Evolutionary conservation across 768 basidiomycete genomes (phyloP), one percentile per base, ranked within the genome.

Genomic region (Xerocomellus amylosporus): DNA sequence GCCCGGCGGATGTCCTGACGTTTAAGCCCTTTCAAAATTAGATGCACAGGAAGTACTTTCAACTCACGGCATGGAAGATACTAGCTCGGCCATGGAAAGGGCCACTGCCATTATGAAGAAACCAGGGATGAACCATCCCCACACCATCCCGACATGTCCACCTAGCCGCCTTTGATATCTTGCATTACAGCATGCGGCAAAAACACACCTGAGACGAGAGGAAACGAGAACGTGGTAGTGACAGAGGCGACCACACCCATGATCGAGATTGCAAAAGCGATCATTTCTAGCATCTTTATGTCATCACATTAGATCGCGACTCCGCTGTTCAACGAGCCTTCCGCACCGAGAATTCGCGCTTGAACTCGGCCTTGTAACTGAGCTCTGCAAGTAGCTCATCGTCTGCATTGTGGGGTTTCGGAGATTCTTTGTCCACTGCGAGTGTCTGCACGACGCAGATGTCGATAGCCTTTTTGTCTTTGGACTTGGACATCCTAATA

Each of bases 111-210:
- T 75, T 26, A 88, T 87, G 56, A 88, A 88, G 43, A 84, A 71
- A 59, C 76, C 78, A 7, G 87, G 87, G 59, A 88, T 85, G 26
- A 88, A 70, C 87, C 87, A 89, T 36, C 87, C 87, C 73, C 83
- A 88, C 19, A 88, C 79, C 78, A 89, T 82, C 15, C 87, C 87
- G 22, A 87, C 85, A 69, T 89, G 87, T 3, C 87, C 87, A 50
- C 87, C 87, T 83, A 47, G 1, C 12, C 8, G 1, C 30, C 42
- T 26, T 50, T 47, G 31, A 19, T 38, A 50, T 49, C 33, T 44
- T 4, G 17, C 12, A 41, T n/a, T 20, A 33, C 19, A 36, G 26
- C 26, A 24, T 51, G 30, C 12, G 20, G 37, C 26, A 43, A 30
- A 13, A 15, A 62, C 77, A n/a, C 51, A 83, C 85, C 84, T 52